Base-by-base conservation (phyloP, 352 stramenopile genomes). In the Phytopythium ostracodes region DNA sequence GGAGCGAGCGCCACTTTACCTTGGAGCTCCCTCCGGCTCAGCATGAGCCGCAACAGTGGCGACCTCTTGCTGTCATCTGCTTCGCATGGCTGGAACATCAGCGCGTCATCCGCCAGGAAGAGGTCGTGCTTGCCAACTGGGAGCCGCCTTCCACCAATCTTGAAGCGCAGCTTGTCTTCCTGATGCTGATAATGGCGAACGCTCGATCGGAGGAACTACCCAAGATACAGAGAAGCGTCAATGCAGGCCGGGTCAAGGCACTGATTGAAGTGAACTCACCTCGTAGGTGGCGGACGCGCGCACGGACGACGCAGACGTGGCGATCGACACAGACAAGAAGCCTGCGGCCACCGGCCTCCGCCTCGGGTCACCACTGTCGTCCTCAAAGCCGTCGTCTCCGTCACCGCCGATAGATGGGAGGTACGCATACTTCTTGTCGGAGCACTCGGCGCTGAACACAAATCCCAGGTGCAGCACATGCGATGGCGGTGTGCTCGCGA, bases 311-410 rank as follows among this genome's bases (percentile, higher is more conserved):
- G 69, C 77, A 15, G 67, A 81, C 18, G 73, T 68, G 31, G 81
- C 75, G n/a, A 81, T 68, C 0, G 75, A 81, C 38, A 90, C 64
- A 2, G 75, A 78, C 8, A 88, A 47, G 58, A 85, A 88, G 24
- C 81, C 81, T 24, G 81, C 73, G 25, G 14, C 33, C 9, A 58
- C 33, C 2, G 52, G 52, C 35, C 33, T 25, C 4, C 33, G 36
- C n/a, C 52, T 46, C 17, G 52, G 52, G n/a, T 58, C 52, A 5
- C 52, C 33, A 10, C 31, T 22, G 1, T 33, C n/a, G 29, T 58
- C 52, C 24, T 58, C 52, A n/a, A 58, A 85, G 24, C 58, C 56
- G 6, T 75, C 59, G 15, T 72, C 71, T 20, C 87, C 79, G 25
- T 75, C 60, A 5, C 14, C 38, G 11, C 20, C 20, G 7, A 64